Conservation (phyloP, 495 filamentous ascomycete genomes). For the Penicillium diatomitis region DNA sequence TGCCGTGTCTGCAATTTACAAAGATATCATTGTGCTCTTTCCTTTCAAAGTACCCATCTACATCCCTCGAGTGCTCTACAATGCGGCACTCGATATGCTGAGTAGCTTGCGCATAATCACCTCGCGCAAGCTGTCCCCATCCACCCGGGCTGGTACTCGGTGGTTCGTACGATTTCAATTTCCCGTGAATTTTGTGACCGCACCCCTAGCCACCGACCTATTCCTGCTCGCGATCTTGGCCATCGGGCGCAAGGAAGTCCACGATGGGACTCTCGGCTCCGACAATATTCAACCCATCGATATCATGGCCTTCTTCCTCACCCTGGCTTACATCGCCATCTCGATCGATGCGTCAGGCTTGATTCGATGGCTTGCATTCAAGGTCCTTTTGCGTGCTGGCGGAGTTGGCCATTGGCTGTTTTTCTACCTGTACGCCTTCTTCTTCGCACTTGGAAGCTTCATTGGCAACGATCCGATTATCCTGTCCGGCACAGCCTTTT, state of each 20-base stretch:
- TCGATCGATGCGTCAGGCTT: slow-evolving; percentile 63
- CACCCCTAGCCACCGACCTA: slow-evolving; percentile 54
- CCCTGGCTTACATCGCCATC: slow-evolving; percentile 64
- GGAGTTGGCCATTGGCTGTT: slow-evolving; percentile 50
- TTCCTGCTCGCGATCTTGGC: slow-evolving; percentile 55
- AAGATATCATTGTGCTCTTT: slow-evolving; percentile 53
- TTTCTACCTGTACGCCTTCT: slow-evolving; percentile 61
- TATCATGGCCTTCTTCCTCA: slow-evolving; percentile 61
- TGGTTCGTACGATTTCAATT: slow-evolving; percentile 38
- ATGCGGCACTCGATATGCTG: slow-evolving; percentile 33
- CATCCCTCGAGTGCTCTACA: slow-evolving; percentile 38
- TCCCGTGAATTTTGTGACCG: slow-evolving; percentile 59
- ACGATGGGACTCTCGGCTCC: slow-evolving; percentile 52
- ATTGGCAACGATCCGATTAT: slow-evolving; percentile 66
- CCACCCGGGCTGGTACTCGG: background rate
- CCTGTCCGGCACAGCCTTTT: slow-evolving; percentile 57
- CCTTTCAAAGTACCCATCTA: slow-evolving; percentile 52
- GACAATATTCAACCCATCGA: slow-evolving; percentile 52
- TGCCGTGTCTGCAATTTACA: background rate
- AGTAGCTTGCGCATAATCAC: slow-evolving; percentile 40
- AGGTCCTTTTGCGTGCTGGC: slow-evolving; percentile 56
- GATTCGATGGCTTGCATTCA: slow-evolving; percentile 57
- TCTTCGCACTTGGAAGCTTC: slow-evolving; percentile 53
- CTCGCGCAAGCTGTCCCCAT: slow-evolving; percentile 18
- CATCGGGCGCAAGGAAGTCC: slow-evolving; percentile 51